Base-by-base conservation (phyloP, 2,329 filamentous ascomycete genomes). In the Hypoxylon sp. region DNA sequence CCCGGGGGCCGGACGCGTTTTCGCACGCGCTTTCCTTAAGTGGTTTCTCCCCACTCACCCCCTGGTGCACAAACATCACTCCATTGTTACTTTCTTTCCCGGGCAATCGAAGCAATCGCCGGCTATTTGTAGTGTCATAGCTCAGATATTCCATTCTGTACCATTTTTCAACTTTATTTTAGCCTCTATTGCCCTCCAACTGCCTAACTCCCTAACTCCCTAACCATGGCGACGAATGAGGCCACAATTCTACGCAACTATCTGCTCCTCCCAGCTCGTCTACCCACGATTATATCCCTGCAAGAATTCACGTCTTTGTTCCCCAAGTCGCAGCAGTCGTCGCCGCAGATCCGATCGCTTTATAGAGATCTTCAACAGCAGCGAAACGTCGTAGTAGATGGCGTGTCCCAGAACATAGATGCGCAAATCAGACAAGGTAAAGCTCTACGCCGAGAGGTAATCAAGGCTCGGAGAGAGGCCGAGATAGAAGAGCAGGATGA, bases 301-400 rank as follows among this genome's bases (percentile, higher is more conserved):
- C 85, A 89, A 63, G 88, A 93, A 71, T 97, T 97, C 82, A 89
- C 88, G 47, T 85, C 90, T 29, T 85, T 95, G 46, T 96, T 97
- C 75, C 93, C 93, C 10, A 87, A 86, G 55, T 80, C 87, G 42
- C 84, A 90, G 54, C 91, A 90, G 65, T 82, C 85, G 24, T 91
- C 90, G 51, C 87, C 91, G 0, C 89, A 91, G 62, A 85, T 95
- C 52, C 88, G 89, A 62, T 83, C 85, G 0, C 84, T 97, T 4
- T 97, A 97, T 77, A 89, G 92, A 52, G 92, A 96, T 77, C 85
- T 97, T 2, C 92, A 96, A 75, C 86, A 89, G 65, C 88, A 94
- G 76, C 89, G 93, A 60, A 89, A 90, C 68, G 85, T 86, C 52
- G 83, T 91, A 10, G 86, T 93, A 59, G 92, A 95, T 73, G 79